Evolutionary conservation across 176 grass and related monocot genomes (phyloP).

Genomic region (Hordeum marinum): DNA sequence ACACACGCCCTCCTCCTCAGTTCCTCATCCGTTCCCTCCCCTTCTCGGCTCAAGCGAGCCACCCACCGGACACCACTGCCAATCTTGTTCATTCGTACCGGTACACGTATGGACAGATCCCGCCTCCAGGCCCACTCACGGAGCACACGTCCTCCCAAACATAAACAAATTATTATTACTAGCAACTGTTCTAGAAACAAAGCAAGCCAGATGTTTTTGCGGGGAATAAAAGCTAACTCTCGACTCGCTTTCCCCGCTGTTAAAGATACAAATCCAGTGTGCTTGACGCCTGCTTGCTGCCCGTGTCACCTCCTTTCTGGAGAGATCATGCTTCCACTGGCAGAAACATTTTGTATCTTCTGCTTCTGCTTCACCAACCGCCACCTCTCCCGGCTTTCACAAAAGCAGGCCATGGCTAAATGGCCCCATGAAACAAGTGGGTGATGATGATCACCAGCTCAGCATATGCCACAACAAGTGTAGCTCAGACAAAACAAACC

Average conservation of each 20-base stretch:
- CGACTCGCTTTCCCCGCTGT: not conserved
- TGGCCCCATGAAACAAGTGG: not conserved
- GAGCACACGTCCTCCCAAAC: too few species aligned
- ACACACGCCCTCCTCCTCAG: not conserved
- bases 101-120: not conserved
- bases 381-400: not conserved
- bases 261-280: not conserved
- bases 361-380: conserved; percentile 22
- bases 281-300: not conserved
- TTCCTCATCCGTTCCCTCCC: too few species aligned
- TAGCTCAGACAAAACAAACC: not conserved
- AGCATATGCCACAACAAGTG: not conserved
- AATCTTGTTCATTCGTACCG: not conserved
- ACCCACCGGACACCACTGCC: not conserved
- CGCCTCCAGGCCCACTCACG: not conserved
- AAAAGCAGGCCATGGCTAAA: not conserved
- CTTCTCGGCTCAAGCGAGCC: not conserved
- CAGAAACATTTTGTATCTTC: not conserved
- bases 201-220: not conserved
- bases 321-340: conserved; percentile 27
- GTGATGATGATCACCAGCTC: not conserved
- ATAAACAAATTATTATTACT: too few species aligned
- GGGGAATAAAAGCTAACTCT: not conserved
- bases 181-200: not conserved
- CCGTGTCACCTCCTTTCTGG: conserved; percentile 13